Conservation (phyloP, 805 yeast species). For the Zygoascus flipseniorum region DNA sequence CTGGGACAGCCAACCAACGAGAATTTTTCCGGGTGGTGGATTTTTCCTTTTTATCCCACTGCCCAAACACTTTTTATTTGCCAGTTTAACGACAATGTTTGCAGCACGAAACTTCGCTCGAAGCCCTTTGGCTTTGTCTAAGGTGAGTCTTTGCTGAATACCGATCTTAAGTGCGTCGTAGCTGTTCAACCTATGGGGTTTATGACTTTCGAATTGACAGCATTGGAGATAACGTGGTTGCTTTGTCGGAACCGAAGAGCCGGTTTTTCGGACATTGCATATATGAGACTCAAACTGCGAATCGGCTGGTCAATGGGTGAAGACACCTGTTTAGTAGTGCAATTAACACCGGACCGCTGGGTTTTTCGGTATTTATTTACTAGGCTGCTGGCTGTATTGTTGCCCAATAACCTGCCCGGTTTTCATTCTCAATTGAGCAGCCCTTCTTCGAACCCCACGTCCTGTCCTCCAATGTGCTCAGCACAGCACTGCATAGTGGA, state of each 20-base stretch:
- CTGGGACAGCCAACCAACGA: background rate
- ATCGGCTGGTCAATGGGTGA: too few species aligned
- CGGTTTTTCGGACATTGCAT: background rate
- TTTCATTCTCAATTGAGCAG: too few species aligned
- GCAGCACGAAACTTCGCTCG: conserved; percentile 1
- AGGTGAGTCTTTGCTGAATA: background rate
- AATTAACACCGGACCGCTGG: background rate
- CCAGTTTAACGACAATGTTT: background rate
- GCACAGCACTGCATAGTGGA: too few species aligned
- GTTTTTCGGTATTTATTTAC: background rate
- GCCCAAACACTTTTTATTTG: background rate
- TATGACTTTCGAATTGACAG: background rate
- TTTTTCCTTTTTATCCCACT: background rate
- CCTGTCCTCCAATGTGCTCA: too few species aligned
- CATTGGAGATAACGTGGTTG: background rate
- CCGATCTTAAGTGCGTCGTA: too few species aligned
- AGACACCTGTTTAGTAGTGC: too few species aligned
- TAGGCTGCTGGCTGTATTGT: background rate
- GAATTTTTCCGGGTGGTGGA: background rate
- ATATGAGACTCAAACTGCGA: too few species aligned
- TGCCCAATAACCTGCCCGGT: too few species aligned
- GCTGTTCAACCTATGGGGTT: too few species aligned
- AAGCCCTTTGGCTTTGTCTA: conserved; percentile 1
- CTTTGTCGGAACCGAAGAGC: background rate
- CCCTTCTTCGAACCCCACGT: too few species aligned